phyloP scores from a whole-genome alignment of 164 flowering plant species.

The Liriodendron chinense region DNA sequence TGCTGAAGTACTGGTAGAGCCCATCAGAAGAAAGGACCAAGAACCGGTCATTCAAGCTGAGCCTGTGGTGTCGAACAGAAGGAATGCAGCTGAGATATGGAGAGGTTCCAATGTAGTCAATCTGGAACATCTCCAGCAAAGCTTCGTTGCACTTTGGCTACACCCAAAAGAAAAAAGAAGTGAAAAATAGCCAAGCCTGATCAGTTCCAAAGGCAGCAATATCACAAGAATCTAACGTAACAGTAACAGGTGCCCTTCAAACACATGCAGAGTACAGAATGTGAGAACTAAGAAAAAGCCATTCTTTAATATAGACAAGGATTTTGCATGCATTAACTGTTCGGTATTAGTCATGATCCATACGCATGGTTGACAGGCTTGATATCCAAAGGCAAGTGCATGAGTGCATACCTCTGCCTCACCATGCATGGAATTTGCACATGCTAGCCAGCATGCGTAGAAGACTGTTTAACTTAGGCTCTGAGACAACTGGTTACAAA shows the following conservation, averaged over 20 bases:
- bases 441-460: background rate
- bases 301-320: background rate
- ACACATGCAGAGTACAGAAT: background rate
- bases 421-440: background rate
- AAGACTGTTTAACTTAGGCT: background rate
- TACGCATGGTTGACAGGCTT: background rate
- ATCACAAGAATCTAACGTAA: background rate
- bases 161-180: constrained; percentile 13
- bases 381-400: background rate
- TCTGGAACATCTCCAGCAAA: constrained; percentile 51
- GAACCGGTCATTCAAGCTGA: constrained; percentile 56
- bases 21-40: constrained; percentile 70
- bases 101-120: constrained; percentile 52
- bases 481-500: background rate
- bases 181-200: background rate
- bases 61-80: constrained; percentile 48
- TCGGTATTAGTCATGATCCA: background rate
- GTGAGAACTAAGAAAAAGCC: background rate
- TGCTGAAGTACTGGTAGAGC: constrained; percentile 67
- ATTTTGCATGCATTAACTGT: background rate
- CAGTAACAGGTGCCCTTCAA: background rate
- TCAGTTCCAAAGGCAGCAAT: background rate
- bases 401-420: background rate
- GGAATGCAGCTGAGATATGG: constrained; percentile 61
- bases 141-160: constrained; percentile 63